phyloP scores from a whole-genome alignment of 495 filamentous ascomycete genomes.

The Daldinia decipiens region DNA sequence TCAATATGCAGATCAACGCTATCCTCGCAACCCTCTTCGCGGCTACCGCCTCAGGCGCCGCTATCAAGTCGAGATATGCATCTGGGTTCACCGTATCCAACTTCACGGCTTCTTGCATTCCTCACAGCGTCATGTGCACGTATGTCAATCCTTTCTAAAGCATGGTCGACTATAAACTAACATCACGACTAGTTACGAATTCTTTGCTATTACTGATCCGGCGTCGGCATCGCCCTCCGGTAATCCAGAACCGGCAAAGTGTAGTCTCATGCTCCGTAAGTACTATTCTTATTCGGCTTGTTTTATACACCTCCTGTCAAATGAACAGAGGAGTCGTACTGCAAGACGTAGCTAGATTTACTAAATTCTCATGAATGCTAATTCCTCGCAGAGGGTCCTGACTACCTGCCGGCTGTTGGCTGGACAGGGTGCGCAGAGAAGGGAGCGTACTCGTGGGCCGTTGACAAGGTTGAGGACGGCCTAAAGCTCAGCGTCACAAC shows the following conservation, averaged over 20 bases:
- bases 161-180: not conserved
- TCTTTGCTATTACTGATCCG: conserved; percentile 30
- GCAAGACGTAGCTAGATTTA: too few species aligned
- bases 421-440: conserved; percentile 28
- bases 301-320: too few species aligned
- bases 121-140: conserved; percentile 35
- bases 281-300: not conserved
- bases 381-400: conserved; percentile 23
- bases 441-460: conserved; percentile 33
- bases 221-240: conserved; percentile 25
- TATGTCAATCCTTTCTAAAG: not conserved
- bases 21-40: conserved; percentile 32
- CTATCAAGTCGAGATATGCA: conserved; percentile 17
- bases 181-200: conserved; percentile 23
- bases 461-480: conserved; percentile 6
- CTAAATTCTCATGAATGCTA: not conserved
- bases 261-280: conserved; percentile 29
- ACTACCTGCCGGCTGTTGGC: conserved; percentile 23
- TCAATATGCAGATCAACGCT: conserved; percentile 26
- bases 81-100: conserved; percentile 22
- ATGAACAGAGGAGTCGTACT: too few species aligned
- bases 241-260: conserved; percentile 13
- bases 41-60: conserved; percentile 27
- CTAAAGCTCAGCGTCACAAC: conserved; percentile 34
- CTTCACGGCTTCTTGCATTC: conserved; percentile 37